Base-by-base conservation (phyloP, 2,329 filamentous ascomycete species). In the Hypoxylon sp. region DNA sequence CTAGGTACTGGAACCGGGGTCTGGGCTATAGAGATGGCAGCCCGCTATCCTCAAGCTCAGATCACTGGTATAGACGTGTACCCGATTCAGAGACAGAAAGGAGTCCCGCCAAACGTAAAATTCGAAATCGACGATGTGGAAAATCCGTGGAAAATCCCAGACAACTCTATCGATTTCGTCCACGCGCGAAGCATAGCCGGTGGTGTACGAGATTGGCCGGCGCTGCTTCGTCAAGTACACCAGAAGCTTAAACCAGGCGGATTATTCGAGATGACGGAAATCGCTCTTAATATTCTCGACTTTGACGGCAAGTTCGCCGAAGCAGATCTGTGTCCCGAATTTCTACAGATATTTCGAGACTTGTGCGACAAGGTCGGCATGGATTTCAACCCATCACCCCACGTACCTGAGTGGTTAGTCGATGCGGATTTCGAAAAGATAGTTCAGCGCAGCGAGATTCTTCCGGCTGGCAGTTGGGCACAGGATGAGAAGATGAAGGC, bases 41-140 rank as follows among this genome's bases (percentile, higher is more conserved):
- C 76, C 47, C 75, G 75, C 5, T 81, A 82, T 59, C 82, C 83
- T 2, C 75, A 79, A 26, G 80, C 79, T 26, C 74, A 76, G 3
- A 78, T 84, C 13, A 77, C 81, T 29, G 81, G 81, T 31, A 76
- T 83, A 46, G 83, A 84, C 63, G 71, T 83, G 19, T 82, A 79
- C 19, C 78, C 78, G 26, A 80, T 81, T n/a, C 77, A 83, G 35
- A 73, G 81, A 47, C 80, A 79, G 14, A 80, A 75, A 8, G 75
- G 78, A 26, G 84, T 90, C 6, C 88, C 88, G 5, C 82, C 86
- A 17, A 91, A 91, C 71, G 83, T 90, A 22, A 82, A 80, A 3
- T 90, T 90, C 74, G 80, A 87, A 63, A 83, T 90, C 42, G 86
- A 86, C 74, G 87, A 91, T 73, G 82, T 86, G 31, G 86, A 88